Evolutionary conservation across 2,329 filamentous ascomycete species (phyloP), one percentile per base, ranked within the genome.

Genomic region (Aspergillus nomiae): DNA sequence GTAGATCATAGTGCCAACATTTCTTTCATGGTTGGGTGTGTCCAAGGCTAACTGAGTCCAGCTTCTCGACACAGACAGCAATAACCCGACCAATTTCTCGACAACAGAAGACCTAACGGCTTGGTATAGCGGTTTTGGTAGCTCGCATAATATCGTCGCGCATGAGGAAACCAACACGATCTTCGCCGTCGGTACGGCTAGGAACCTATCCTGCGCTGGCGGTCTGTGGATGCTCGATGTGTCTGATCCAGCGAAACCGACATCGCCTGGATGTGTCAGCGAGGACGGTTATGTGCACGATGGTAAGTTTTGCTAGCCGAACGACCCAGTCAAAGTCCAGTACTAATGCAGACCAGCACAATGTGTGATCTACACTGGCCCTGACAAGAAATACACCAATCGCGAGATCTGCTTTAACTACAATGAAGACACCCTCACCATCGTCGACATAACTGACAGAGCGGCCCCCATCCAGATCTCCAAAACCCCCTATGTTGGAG

Each of bases 401-500:
- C 63, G 51, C 1, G 65, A 67, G 26, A 68, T 68, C 56, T 68
- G 65, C 61, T 68, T 68, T 63, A 68, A 68, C 65, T 68, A 67
- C 56, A 68, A 68, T 59, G 66, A 68, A 45, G 65, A 68, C 26
- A 60, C 59, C 12, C 58, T 67, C 43, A 68, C 66, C 12, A 68
- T 68, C 43, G 66, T 65, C n/a, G 66, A 68, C 11, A 59, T 68
- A 11, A 65, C 63, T 11, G 61, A 68, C 53, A 67, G 62, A 32
- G 53, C 45, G 8, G 43, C 50, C 5, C 65, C 66, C 2, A 51
- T 60, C 43, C 66, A 68, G 26, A 68, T 68, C 58, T 67, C 66
- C 45, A 67, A 63, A 58, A 67, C 66, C 7, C 65, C 66, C 51
- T 68, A 68, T 34, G 63, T 60, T 12, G 66, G 66, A 51, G 54